Evolutionary conservation across 805 yeast genomes (phyloP), one percentile per base, ranked within the genome.

Genomic region (Cyberlindnera euphorbiiphila): DNA sequence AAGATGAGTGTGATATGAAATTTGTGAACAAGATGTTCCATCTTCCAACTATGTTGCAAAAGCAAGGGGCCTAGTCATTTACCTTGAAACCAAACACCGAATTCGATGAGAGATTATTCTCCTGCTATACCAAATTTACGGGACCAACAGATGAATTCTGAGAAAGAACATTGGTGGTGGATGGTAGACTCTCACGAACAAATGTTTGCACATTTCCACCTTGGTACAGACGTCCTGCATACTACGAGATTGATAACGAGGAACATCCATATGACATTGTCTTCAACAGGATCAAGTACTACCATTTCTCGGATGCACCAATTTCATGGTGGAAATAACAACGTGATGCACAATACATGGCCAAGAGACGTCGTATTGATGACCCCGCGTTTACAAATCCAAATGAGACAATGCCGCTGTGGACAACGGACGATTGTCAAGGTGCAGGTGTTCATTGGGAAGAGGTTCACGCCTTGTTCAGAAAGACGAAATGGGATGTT

Each of bases 241-340:
- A 49, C 23, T 48, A 50, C 17, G 45, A 43, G 15, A 38, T 46
- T n/a, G 36, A 42, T 9, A 27, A 32, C 3, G 19, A 57, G 11
- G 34, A 26, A 3, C 29, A 26, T 11, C 43, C 47, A n/a, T 52
- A 47, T 28, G 50, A 50, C 14, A 27, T 33, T 14, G 29, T 48
- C 5, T 42, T 60, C 7, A 43, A 50, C 6, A 54, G 61, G 9
- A 56, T 70, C 5, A 71, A 69, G 49, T 62, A 76, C 37, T 54
- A 78, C 20, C 88, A 81, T 54, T 81, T 74, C 54, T 74, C 82
- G 3, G 88, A 81, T 51, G 68, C 70, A 24, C 87, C 87, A 6
- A 56, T 79, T 6, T 76, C 86, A 5, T 80, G 87, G 87, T 54
- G 41, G 32, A 18, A 39, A 13, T 45, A 47, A 17, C 29, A 39